Base-by-base conservation (phyloP, 176 grass and related monocot species). In the Pharus latifolius region DNA sequence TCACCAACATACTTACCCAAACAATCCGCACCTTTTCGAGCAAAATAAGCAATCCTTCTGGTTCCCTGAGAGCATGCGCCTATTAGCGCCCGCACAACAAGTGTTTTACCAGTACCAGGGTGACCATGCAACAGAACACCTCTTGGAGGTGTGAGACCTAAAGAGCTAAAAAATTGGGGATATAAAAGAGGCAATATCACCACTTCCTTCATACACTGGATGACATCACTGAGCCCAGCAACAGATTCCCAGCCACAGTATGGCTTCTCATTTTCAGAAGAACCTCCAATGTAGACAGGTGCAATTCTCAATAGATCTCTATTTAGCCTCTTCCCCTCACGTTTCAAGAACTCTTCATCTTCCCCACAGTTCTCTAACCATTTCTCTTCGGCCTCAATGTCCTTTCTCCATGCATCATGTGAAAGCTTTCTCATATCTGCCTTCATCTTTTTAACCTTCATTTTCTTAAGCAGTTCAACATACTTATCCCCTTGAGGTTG, bases 1-100 rank as follows among this genome's bases (percentile, higher is more conserved):
- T 98, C 95, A 65, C 90, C 95, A 77, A 98, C 95, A 80, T 98
- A 98, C 62, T 98, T 98, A 44, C 95, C 95, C 70, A 98, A 82
- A 93, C 95, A 98, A 90, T 98, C 95, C 71, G 95, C 87, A 70
- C 95, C 95, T 83, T 98, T 98, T 57, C 95, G 81, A 57, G 89
- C 87, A 93, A 98, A 98, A 85, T 94, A 98, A 75, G 90, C 87
- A 75, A 98, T 98, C 62, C 82, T 82, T 83, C 80, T 90, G 68
- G 91, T 85, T 43, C 95, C 95, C 25, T 74, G 84, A 32, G 90
- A 98, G 56, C 89, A 93, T 75, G 95, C 95, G 73, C 95, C 95
- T 78, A 98, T 98, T 41, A 98, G 83, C 47, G 95, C 84, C 20
- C 90, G 83, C 10, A 98, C 95, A 43, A 93, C 82, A 63, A 88